Evolutionary conservation across 192 early-diverging fungal genomes (phyloP).

Genomic region (Lunasporangiospora selenospora): DNA sequence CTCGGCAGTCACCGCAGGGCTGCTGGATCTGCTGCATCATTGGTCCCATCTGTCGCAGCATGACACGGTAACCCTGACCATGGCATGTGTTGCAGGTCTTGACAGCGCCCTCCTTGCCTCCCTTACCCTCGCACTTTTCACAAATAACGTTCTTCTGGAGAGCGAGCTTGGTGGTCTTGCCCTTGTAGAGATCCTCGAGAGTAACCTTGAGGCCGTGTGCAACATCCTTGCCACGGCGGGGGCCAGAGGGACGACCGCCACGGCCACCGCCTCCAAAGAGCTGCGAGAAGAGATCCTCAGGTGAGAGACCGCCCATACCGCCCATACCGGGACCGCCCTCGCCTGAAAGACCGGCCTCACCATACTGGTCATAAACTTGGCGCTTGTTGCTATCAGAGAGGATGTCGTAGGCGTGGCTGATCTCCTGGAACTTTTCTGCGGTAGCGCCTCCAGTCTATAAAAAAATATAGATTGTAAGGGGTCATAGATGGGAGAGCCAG

Average conservation of each 20-base stretch:
- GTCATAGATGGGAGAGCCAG: no score
- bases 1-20: slow-evolving; percentile 90
- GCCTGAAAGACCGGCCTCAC: slow-evolving; percentile 90
- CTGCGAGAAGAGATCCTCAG: slow-evolving; percentile 96
- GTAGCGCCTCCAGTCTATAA: slow-evolving; percentile 55
- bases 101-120: slow-evolving; percentile 94
- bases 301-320: slow-evolving; percentile 71
- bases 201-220: slow-evolving; percentile 85
- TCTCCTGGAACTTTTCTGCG: slow-evolving; percentile 96
- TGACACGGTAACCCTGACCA: slow-evolving; percentile 90
- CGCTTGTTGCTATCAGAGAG: slow-evolving; percentile 93
- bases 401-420: slow-evolving; percentile 97
- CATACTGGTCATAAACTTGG: slow-evolving; percentile 92
- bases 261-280: slow-evolving; percentile 92
- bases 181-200: slow-evolving; percentile 87
- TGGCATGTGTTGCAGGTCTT: slow-evolving; percentile 84
- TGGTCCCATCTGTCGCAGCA: slow-evolving; percentile 95
- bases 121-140: slow-evolving; percentile 89
- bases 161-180: slow-evolving; percentile 95
- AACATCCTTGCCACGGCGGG: slow-evolving; percentile 97
- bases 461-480: no score
- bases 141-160: slow-evolving; percentile 96
- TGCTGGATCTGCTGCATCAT: slow-evolving; percentile 99
- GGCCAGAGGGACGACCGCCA: slow-evolving; percentile 75
- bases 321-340: slow-evolving; percentile 66